phyloP scores from a whole-genome alignment of 805 yeast genomes.

The Lachancea kluyveri region DNA sequence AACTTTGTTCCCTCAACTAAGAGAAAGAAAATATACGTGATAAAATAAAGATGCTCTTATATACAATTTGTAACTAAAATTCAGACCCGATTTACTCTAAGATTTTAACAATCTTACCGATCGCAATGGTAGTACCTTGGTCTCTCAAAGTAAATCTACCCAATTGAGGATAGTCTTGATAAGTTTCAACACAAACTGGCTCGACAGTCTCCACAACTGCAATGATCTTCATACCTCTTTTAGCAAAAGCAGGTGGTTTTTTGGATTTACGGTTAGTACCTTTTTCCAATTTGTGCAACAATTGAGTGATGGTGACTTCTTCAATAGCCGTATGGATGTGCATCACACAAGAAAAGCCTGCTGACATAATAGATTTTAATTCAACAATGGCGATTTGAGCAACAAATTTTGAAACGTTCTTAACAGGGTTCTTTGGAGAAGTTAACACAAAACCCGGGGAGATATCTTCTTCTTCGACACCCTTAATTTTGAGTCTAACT shows the following conservation, averaged over 20 bases:
- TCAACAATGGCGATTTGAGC: conserved; percentile 97
- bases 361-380: conserved; percentile 85
- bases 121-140: conserved; percentile 97
- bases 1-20: neutral
- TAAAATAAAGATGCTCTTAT: neutral
- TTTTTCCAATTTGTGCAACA: conserved; percentile 90
- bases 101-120: conserved; percentile 93
- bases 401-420: conserved; percentile 83
- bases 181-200: conserved; percentile 92
- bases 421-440: conserved; percentile 80
- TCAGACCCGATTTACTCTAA: conserved; percentile 37
- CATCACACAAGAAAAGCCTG: conserved; percentile 98
- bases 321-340: conserved; percentile 98
- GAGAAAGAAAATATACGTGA: conserved; percentile 1
- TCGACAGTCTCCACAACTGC: conserved; percentile 81
- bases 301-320: conserved; percentile 76
- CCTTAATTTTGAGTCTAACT: conserved; percentile 86
- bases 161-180: conserved; percentile 86
- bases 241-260: conserved; percentile 97
- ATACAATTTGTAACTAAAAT: no score
- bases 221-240: conserved; percentile 97
- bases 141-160: conserved; percentile 98
- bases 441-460: conserved; percentile 88
- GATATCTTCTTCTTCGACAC: conserved; percentile 96
- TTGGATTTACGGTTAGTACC: conserved; percentile 95